Conservation (phyloP, 345 rosid species). For the Ceriops zippeliana region DNA sequence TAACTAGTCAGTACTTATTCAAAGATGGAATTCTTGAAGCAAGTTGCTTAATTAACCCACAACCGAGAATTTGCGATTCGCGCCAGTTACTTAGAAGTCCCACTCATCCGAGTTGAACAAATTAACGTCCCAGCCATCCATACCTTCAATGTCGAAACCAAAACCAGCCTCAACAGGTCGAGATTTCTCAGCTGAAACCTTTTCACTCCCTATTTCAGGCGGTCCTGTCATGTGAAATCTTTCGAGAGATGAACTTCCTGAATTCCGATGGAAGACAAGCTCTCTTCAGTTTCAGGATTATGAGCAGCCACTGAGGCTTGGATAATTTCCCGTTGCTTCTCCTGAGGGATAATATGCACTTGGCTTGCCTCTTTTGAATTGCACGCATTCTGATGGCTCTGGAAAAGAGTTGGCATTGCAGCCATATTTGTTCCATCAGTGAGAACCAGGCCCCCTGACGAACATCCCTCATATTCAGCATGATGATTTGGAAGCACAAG, state of each 20-base stretch:
- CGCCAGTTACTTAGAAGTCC: neutral
- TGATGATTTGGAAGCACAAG: neutral
- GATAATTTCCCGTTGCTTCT: no score
- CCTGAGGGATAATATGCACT: neutral
- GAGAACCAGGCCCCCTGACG: neutral
- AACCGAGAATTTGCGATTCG: neutral
- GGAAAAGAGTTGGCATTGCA: slow-evolving; percentile 4
- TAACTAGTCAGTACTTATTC: neutral
- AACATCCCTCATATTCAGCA: neutral
- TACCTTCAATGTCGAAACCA: no score
- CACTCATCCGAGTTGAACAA: no score
- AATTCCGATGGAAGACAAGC: neutral
- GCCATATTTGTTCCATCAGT: neutral
- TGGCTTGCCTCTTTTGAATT: slow-evolving; percentile 3
- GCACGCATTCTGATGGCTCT: slow-evolving; percentile 10
- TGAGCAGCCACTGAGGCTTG: no score
- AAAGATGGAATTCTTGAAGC: neutral
- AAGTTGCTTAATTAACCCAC: neutral
- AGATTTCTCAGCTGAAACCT: neutral
- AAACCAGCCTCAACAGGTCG: no score
- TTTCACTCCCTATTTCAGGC: neutral
- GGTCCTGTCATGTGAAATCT: neutral
- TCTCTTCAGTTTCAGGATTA: neutral
- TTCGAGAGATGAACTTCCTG: slow-evolving; percentile 5
- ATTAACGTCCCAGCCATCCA: neutral